Conservation (phyloP, 2,329 filamentous ascomycete species). For the Fusarium scirpi region DNA sequence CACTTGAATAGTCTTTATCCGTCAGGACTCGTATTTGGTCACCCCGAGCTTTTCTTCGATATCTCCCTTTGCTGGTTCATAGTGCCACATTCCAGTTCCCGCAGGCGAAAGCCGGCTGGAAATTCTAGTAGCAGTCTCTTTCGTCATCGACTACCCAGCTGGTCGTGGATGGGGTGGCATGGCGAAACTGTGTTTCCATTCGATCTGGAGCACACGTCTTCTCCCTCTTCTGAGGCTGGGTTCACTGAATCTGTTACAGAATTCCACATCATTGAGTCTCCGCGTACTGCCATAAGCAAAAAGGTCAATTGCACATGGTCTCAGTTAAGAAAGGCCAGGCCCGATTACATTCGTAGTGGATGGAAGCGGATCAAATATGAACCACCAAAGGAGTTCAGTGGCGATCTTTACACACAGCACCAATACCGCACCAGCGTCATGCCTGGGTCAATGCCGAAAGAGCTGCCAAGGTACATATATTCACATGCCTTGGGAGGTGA, state of each 20-base stretch:
- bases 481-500: neutral
- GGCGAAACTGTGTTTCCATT: neutral
- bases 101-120: neutral
- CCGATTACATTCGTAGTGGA: accelerated
- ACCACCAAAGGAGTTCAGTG: neutral
- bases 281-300: accelerated
- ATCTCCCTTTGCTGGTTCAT: neutral
- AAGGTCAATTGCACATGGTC: neutral
- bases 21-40: neutral
- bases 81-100: neutral
- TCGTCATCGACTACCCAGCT: neutral
- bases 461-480: neutral
- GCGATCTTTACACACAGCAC: neutral
- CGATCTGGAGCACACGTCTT: neutral
- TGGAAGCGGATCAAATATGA: neutral
- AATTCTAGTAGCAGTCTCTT: neutral
- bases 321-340: neutral
- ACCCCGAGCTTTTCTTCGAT: neutral
- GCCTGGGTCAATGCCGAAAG: neutral
- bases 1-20: neutral
- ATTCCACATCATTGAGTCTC: neutral
- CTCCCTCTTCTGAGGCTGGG: neutral
- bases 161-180: neutral
- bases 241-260: neutral
- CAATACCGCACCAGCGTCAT: neutral